phyloP scores from a whole-genome alignment of 768 basidiomycete species.

The Trametopsis cervina region DNA sequence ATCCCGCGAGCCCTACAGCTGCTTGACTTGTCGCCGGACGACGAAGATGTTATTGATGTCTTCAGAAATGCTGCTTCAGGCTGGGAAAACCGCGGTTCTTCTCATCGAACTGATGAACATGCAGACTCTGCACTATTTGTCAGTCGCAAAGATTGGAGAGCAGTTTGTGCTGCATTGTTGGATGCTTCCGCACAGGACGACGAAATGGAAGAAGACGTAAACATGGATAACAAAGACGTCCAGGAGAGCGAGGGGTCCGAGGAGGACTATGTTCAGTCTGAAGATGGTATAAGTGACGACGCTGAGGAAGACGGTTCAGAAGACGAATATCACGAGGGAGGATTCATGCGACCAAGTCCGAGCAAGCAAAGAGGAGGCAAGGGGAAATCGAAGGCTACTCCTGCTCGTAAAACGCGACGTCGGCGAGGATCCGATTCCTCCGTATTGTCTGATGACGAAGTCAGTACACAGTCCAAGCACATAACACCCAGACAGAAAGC shows the following conservation, averaged over 20 bases:
- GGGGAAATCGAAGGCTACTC: slow-evolving; percentile 8
- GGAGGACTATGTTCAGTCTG: slow-evolving; percentile 25
- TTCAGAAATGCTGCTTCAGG: slow-evolving; percentile 73
- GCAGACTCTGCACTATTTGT: slow-evolving; percentile 31
- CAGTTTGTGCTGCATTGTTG: slow-evolving; percentile 72
- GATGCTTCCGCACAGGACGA: slow-evolving; percentile 21
- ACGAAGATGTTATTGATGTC: slow-evolving; percentile 62
- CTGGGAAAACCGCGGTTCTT: slow-evolving; percentile 37
- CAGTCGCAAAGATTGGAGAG: slow-evolving; percentile 66
- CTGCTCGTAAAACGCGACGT: not conserved
- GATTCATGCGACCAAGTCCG: slow-evolving; percentile 9
- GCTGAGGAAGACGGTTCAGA: slow-evolving; percentile 21
- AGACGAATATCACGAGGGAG: slow-evolving; percentile 25
- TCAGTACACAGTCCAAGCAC: not conserved
- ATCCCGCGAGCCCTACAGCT: slow-evolving; percentile 56
- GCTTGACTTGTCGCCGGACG: slow-evolving; percentile 55
- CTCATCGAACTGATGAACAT: slow-evolving; percentile 12
- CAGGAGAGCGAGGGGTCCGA: slow-evolving; percentile 19
- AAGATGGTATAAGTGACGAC: slow-evolving; percentile 6
- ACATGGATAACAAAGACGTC: slow-evolving; percentile 18
- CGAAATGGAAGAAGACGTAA: slow-evolving; percentile 24
- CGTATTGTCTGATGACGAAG: not conserved
- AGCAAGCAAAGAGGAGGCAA: not conserved
- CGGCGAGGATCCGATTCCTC: not conserved
- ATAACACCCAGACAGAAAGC: slow-evolving; percentile 48